phyloP scores from a whole-genome alignment of 805 yeast species.

The Jamesozyma rosinii region DNA sequence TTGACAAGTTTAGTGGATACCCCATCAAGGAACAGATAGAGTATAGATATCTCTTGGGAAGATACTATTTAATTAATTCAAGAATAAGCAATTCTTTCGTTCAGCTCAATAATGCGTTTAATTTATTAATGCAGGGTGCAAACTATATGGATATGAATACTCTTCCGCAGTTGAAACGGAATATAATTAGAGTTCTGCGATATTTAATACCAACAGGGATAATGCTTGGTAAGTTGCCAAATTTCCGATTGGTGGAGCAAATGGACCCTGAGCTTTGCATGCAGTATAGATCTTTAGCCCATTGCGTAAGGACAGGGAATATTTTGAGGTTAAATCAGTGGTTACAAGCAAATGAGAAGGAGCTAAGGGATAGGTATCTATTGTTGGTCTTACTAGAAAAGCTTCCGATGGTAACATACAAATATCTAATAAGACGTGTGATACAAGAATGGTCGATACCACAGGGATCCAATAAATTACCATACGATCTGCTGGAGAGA shows the following conservation, averaged over 20 bases:
- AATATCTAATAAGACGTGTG: slow-evolving; percentile 29
- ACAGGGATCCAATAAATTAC: slow-evolving; percentile 19
- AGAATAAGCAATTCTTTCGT: slow-evolving; percentile 43
- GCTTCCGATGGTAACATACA: slow-evolving; percentile 33
- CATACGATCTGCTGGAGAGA: slow-evolving; percentile 17
- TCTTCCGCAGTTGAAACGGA: slow-evolving; percentile 8
- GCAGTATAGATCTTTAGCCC: slow-evolving; percentile 34
- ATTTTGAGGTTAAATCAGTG: slow-evolving; percentile 29
- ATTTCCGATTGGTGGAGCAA: slow-evolving; percentile 19
- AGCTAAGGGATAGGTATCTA: slow-evolving; percentile 28
- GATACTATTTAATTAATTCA: slow-evolving; percentile 45
- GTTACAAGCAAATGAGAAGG: slow-evolving; percentile 26
- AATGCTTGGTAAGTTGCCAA: slow-evolving; percentile 47
- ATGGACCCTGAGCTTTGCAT: slow-evolving; percentile 24
- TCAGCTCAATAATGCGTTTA: slow-evolving; percentile 50
- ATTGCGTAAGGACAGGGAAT: slow-evolving; percentile 37
- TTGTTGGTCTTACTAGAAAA: slow-evolving; percentile 36
- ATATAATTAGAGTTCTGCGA: slow-evolving; percentile 34
- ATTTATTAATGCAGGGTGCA: slow-evolving; percentile 28
- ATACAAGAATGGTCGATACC: slow-evolving; percentile 15
- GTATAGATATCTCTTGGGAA: slow-evolving; percentile 47
- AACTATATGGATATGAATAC: slow-evolving; percentile 4
- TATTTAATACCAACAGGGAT: slow-evolving; percentile 46
- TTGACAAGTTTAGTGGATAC: slow-evolving; percentile 38
- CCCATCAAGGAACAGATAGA: slow-evolving; percentile 42